Evolutionary conservation across 306 rosid genomes (phyloP).

Genomic region (Alnus rubra): DNA sequence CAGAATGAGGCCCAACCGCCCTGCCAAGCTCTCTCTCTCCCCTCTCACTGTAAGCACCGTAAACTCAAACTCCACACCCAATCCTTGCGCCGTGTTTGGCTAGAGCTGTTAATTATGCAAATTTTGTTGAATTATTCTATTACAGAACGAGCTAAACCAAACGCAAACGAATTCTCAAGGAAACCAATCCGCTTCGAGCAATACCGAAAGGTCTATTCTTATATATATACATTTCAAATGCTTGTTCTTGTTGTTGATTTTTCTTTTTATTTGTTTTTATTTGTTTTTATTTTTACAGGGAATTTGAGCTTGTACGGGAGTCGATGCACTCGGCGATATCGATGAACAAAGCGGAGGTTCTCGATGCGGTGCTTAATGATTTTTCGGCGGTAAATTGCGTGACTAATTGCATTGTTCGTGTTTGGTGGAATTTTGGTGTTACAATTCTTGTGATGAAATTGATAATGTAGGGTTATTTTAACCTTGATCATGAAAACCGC

Average conservation of each 20-base stretch:
- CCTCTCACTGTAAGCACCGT: slow-evolving; percentile 57
- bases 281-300: slow-evolving; percentile 41
- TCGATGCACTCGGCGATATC: slow-evolving; percentile 84
- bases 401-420: background rate
- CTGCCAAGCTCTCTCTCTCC: slow-evolving; percentile 54
- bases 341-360: slow-evolving; percentile 68
- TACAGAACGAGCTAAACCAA: slow-evolving; percentile 49
- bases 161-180: slow-evolving; percentile 41
- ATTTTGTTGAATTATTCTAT: background rate
- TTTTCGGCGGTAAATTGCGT: slow-evolving; percentile 62
- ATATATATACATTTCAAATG: background rate
- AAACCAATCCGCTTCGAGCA: slow-evolving; percentile 38
- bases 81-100: background rate
- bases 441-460: slow-evolving; percentile 23
- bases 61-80: background rate
- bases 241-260: background rate
- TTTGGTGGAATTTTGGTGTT: slow-evolving; percentile 2
- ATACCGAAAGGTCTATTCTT: slow-evolving; percentile 53
- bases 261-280: background rate
- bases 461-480: slow-evolving; percentile 69
- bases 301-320: slow-evolving; percentile 56
- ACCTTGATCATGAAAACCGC: slow-evolving; percentile 64
- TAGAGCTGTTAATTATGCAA: background rate
- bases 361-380: slow-evolving; percentile 63
- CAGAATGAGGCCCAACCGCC: slow-evolving; percentile 73